Evolutionary conservation across 768 basidiomycete genomes (phyloP).

Genomic region (Boletus sensibilis): DNA sequence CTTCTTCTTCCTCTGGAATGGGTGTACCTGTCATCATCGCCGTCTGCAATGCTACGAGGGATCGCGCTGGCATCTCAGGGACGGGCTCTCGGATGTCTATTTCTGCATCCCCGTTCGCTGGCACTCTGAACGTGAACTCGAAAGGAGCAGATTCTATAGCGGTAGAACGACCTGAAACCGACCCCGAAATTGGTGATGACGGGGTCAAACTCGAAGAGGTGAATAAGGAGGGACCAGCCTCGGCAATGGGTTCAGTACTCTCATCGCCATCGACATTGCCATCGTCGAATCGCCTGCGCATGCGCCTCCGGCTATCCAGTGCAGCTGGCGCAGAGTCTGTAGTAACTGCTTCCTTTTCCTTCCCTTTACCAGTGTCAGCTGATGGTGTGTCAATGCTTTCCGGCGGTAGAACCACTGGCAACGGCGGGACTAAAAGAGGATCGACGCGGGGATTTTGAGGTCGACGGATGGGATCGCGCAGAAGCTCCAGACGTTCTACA

Average conservation of each 20-base stretch:
- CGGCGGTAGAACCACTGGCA: background rate
- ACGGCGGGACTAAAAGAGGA: conserved; percentile 6
- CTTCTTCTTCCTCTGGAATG: conserved; percentile 19
- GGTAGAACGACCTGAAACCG: conserved; percentile 10
- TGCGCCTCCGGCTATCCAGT: conserved; percentile 18
- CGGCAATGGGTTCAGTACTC: background rate
- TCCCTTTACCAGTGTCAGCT: conserved; percentile 23
- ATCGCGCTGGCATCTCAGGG: conserved; percentile 25
- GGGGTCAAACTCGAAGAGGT: background rate
- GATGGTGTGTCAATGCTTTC: conserved; percentile 1
- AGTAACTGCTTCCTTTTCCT: conserved; percentile 17
- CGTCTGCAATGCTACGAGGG: conserved; percentile 25
- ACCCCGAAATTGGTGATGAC: background rate
- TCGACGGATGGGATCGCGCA: conserved; percentile 16
- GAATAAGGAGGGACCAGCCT: conserved; percentile 10
- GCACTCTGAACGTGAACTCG: conserved; percentile 27
- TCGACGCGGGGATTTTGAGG: conserved; percentile 18
- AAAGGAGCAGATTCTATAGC: conserved; percentile 15
- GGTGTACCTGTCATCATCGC: conserved; percentile 25
- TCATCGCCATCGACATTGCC: conserved; percentile 7
- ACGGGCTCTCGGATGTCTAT: conserved; percentile 27
- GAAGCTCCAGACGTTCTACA: conserved; percentile 11
- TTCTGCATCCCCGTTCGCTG: conserved; percentile 4
- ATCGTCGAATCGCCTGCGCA: conserved; percentile 18
- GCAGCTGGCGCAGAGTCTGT: background rate